These are phyloP conservation scores for Sporobolomyces roseus DNA, from an alignment of 768 basidiomycete genomes.

Conservation along the genomic window DNA sequence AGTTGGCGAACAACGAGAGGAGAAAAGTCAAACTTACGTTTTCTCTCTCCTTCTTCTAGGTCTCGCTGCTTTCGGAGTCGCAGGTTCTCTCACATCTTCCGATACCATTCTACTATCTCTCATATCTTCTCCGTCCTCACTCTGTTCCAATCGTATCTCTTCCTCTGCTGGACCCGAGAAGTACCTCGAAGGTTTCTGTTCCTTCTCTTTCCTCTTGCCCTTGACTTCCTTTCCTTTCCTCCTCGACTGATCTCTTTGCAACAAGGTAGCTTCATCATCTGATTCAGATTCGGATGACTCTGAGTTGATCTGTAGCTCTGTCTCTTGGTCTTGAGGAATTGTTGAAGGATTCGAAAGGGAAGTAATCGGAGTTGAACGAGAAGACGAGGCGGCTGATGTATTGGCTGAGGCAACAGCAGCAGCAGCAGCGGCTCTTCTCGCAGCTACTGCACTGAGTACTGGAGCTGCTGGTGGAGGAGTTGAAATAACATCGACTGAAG, in stretches of 20 bases:
- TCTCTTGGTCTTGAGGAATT: not conserved
- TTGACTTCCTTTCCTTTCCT: not conserved
- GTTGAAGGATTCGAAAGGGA: not conserved
- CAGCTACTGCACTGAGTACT: slow-evolving; percentile 63
- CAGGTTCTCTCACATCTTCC: slow-evolving; percentile 49
- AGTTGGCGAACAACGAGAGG: too few relatives aligned
- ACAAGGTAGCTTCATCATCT: slow-evolving; percentile 6
- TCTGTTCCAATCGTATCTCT: slow-evolving; percentile 6
- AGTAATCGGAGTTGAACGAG: not conserved
- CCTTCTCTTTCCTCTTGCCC: slow-evolving; percentile 1
- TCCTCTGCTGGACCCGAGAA: slow-evolving; percentile 10
- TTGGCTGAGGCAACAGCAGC: slow-evolving; percentile 24
- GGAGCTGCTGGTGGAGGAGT: not conserved
- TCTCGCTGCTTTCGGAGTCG: slow-evolving; percentile 47
- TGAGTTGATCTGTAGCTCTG: not conserved
- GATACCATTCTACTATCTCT: not conserved
- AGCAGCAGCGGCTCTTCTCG: slow-evolving; percentile 58
- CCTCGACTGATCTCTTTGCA: not conserved
- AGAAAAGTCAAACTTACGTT: slow-evolving; percentile 16
- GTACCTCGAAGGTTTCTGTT: slow-evolving; percentile 11
- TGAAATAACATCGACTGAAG: not conserved
- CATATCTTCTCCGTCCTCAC: not conserved
- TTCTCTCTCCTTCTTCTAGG: slow-evolving; percentile 21
- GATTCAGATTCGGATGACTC: slow-evolving; percentile 6
- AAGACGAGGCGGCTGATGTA: slow-evolving; percentile 41